Evolutionary conservation across 768 basidiomycete species (phyloP).

Genomic region (button mushroom (Agaricus bisporus)): DNA sequence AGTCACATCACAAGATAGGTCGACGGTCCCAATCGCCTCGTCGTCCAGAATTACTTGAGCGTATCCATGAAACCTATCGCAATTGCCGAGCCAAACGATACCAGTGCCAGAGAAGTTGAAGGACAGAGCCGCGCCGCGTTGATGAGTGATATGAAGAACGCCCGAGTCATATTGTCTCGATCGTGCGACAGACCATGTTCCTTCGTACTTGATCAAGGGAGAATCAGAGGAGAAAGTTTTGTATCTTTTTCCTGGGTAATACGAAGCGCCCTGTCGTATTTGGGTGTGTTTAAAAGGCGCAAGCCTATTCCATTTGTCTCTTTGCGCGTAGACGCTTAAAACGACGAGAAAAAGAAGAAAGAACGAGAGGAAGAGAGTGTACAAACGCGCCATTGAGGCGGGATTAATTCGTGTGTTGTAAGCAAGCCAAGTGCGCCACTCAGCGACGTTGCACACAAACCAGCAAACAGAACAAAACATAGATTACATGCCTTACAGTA

Average conservation of each 20-base stretch:
- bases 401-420: neutral
- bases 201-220: constrained; percentile 57
- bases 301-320: constrained; percentile 69
- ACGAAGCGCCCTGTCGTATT: constrained; percentile 34
- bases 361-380: constrained; percentile 1
- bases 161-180: constrained; percentile 45
- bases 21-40: constrained; percentile 33
- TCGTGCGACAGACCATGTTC: constrained; percentile 50
- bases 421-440: neutral
- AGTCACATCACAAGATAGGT: constrained; percentile 32
- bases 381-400: neutral
- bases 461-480: neutral
- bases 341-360: constrained; percentile 11
- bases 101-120: constrained; percentile 70
- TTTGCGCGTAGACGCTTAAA: constrained; percentile 17
- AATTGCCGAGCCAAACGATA: constrained; percentile 73
- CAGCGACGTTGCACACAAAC: neutral
- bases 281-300: constrained; percentile 35
- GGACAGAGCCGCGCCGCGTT: constrained; percentile 40
- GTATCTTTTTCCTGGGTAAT: constrained; percentile 69
- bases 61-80: constrained; percentile 46
- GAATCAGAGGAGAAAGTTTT: constrained; percentile 68
- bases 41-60: constrained; percentile 58
- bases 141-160: constrained; percentile 44
- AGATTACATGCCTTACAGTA: neutral